Base-by-base conservation (phyloP, 202 grass and related monocot genomes). In the Schoenoplectus tabernaemontani region DNA sequence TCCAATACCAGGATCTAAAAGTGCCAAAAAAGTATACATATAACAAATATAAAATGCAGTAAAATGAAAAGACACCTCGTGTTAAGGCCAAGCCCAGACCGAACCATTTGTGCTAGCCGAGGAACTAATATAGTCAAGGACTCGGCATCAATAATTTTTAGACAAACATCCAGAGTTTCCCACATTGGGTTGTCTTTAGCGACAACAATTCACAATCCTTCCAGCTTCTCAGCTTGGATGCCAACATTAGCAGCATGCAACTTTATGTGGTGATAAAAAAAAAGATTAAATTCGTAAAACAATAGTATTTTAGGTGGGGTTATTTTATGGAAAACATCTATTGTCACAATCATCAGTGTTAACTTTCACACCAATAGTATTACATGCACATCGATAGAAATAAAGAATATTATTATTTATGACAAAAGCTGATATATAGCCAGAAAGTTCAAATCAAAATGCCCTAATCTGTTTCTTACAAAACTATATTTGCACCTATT, bases 111-210 rank as follows among this genome's bases (percentile, higher is more conserved):
- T 81, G 89, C 73, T 46, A 97, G 68, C n/a, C 91, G 91, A 93
- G 91, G 91, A 92, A 97, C 78, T 81, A 97, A 89, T 68, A 87
- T 44, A 87, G 87, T 88, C 48, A 97, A 90, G 80, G 91, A 90
- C 76, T 92, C 78, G 64, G 63, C 78, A 81, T 97, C 94, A 33
- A 94, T 87, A 83, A 89, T 74, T 83, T 97, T 94, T 79, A 97
- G 78, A 86, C 94, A 97, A 32, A 97, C 76, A 90, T 97, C 91
- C 70, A 97, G 94, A 46, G 94, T 97, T 94, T 94, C 94, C 94
- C 94, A 97, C 94, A 97, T 97, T 54, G 94, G 94, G 85, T 89
- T 93, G 83, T 97, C 94, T 97, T 94, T 97, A 78, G 94, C 89
- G 64, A 97, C 91, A 82, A 91, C 91, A 82, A 97, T 85, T 78